Evolutionary conservation across 192 early-diverging fungal genomes (phyloP).

Genomic region (Gonapodya prolifera): DNA sequence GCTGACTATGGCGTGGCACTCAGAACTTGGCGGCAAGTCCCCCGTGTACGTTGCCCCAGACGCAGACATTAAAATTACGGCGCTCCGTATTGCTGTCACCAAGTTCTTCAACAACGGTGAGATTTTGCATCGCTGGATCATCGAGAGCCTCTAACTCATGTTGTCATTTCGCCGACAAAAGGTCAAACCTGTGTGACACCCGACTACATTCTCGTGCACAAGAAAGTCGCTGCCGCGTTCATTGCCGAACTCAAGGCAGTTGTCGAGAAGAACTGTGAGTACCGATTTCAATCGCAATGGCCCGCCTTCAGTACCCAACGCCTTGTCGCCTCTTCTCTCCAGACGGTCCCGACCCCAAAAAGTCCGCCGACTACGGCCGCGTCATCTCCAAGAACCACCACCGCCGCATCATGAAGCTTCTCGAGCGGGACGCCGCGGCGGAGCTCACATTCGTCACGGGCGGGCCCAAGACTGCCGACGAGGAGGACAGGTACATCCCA

Average conservation of each 20-base stretch:
- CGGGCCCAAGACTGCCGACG: slow-evolving; percentile 37
- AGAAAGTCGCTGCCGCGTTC: slow-evolving; percentile 43
- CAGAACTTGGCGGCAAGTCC: slow-evolving; percentile 81
- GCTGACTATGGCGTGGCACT: background rate
- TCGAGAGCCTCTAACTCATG: too few species aligned
- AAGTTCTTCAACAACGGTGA: slow-evolving; percentile 82
- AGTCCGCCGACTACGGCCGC: slow-evolving; percentile 44
- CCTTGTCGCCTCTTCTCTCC: background rate
- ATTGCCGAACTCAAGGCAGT: slow-evolving; percentile 14
- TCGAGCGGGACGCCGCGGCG: slow-evolving; percentile 18
- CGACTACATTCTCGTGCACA: slow-evolving; percentile 54
- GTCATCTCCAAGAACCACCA: slow-evolving; percentile 62
- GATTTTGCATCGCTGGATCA: too few species aligned
- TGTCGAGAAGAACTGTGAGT: background rate
- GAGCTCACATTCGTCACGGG: slow-evolving; percentile 21
- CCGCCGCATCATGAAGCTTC: slow-evolving; percentile 42
- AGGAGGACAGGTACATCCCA: slow-evolving; percentile 53
- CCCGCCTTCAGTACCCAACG: background rate
- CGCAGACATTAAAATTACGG: slow-evolving; percentile 46
- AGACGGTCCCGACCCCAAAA: slow-evolving; percentile 22
- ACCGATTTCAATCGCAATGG: background rate
- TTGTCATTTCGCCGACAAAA: too few species aligned
- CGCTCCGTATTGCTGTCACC: slow-evolving; percentile 62
- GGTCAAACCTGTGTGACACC: slow-evolving; percentile 70
- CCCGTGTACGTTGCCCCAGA: slow-evolving; percentile 31